These are phyloP conservation scores for Selaginella moellendorffii DNA, from an alignment of 75 land plant species.

Conservation along the genomic window DNA sequence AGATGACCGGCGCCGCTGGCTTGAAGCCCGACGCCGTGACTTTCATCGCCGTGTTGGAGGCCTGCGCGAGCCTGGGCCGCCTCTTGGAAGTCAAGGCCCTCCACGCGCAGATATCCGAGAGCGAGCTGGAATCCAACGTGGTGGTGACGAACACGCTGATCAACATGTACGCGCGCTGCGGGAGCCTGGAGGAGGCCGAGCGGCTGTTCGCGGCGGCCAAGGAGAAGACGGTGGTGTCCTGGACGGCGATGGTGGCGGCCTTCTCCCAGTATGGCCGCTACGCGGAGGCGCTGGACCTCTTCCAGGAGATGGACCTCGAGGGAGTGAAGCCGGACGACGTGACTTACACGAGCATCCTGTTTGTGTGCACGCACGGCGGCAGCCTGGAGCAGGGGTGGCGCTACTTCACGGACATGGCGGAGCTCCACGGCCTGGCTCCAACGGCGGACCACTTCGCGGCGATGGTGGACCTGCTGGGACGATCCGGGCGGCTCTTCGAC, in stretches of 20 bases:
- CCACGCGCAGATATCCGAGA: conserved; percentile 21
- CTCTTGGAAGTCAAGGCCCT: conserved; percentile 15
- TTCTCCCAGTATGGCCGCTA: neutral
- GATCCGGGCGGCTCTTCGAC: neutral
- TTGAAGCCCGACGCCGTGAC: neutral
- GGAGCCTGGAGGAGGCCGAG: neutral
- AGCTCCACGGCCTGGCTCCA: neutral
- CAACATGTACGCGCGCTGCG: conserved; percentile 12
- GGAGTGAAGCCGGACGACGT: conserved; percentile 7
- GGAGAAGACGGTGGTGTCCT: neutral
- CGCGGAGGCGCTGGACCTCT: neutral
- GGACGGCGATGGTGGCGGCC: neutral
- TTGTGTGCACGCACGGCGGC: neutral
- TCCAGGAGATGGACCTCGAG: neutral
- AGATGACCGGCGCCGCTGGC: neutral
- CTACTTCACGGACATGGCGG: neutral
- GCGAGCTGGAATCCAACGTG: conserved; percentile 26
- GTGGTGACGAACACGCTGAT: conserved; percentile 34
- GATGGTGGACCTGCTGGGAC: neutral
- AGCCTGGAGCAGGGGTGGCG: neutral
- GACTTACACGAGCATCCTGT: neutral
- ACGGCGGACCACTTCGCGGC: neutral
- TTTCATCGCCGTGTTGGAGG: neutral
- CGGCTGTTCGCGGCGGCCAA: neutral
- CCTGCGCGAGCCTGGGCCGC: neutral